phyloP scores from a whole-genome alignment of 2,329 filamentous ascomycete genomes.

The Zymoseptoria tritici region DNA sequence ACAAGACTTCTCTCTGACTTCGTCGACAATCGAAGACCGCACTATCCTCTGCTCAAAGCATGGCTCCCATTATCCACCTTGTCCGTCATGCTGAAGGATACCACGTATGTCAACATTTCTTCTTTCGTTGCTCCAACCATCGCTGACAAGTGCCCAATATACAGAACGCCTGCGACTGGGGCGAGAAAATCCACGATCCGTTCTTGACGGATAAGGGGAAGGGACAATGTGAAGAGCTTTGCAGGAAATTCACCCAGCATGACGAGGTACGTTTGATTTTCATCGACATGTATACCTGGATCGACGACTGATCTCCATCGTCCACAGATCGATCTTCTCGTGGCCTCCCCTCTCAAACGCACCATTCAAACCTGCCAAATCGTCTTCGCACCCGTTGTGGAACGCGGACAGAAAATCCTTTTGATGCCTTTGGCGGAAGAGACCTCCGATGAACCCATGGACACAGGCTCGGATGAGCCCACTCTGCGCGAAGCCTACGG shows the following conservation, averaged over 20 bases:
- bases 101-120: constrained; percentile 5
- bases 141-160: background rate
- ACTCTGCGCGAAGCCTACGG: constrained; percentile 9
- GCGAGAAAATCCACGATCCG: constrained; percentile 50
- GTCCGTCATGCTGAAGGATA: constrained; percentile 19
- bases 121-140: background rate
- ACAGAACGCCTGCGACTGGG: constrained; percentile 57
- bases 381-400: constrained; percentile 33
- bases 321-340: constrained; percentile 15
- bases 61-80: constrained; percentile 23
- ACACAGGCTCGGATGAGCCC: constrained; percentile 11
- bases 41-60: constrained; percentile 5
- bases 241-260: constrained; percentile 12
- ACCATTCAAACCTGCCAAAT: constrained; percentile 19
- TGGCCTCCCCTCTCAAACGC: constrained; percentile 18
- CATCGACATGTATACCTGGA: background rate
- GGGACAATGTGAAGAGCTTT: constrained; percentile 8
- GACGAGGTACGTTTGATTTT: constrained; percentile 24
- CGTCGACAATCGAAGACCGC: background rate
- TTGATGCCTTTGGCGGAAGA: constrained; percentile 17
- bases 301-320: background rate
- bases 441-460: constrained; percentile 13
- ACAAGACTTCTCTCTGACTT: background rate
- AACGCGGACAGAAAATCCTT: constrained; percentile 7
- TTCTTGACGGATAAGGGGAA: constrained; percentile 16